Evolutionary conservation across 148 eudicot genomes (phyloP).

Genomic region (Rhododendron griersonianum): DNA sequence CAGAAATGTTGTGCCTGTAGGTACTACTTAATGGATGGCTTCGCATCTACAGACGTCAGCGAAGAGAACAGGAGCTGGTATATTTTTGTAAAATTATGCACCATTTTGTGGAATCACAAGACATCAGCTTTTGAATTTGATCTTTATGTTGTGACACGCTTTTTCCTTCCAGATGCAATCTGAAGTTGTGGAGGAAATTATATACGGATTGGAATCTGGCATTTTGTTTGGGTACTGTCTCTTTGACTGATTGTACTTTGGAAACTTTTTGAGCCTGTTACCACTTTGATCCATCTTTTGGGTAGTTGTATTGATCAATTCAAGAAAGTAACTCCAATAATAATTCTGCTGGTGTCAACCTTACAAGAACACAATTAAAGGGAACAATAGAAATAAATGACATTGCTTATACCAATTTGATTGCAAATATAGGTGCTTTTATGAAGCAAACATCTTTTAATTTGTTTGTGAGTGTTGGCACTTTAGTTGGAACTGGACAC

Average conservation of each 20-base stretch:
- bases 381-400: neutral
- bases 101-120: neutral
- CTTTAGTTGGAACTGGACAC: neutral
- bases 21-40: constrained; percentile 89
- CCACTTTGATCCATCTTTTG: constrained; percentile 6
- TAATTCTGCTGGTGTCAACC: neutral
- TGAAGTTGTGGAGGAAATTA: constrained; percentile 95
- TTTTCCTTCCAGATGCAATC: constrained; percentile 73
- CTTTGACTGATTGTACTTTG: neutral
- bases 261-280: neutral
- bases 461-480: neutral
- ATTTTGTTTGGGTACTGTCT: constrained; percentile 81
- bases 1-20: constrained; percentile 28
- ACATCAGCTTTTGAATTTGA: constrained; percentile 1
- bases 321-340: neutral
- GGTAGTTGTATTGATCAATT: neutral
- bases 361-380: neutral
- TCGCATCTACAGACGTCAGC: constrained; percentile 82
- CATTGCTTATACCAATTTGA: neutral
- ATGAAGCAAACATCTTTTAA: neutral
- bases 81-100: constrained; percentile 1
- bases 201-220: constrained; percentile 95
- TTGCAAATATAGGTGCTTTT: neutral
- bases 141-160: constrained; percentile 4
- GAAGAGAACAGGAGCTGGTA: constrained; percentile 98